Evolutionary conservation across 2,329 filamentous ascomycete species (phyloP).

Genomic region (Fusarium sp.): DNA sequence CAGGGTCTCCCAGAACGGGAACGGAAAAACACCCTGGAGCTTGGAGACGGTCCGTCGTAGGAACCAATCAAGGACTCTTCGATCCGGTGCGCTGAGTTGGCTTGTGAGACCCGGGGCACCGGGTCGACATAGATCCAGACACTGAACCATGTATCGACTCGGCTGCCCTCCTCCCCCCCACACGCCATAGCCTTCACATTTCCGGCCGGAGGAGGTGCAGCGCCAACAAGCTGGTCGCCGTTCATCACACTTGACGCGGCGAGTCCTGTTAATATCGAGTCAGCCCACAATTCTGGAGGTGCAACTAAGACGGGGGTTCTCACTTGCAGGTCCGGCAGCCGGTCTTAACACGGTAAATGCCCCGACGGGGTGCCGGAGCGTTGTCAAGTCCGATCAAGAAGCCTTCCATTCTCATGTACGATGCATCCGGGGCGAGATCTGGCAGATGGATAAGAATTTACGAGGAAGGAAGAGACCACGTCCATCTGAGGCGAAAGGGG

Average conservation of each 20-base stretch:
- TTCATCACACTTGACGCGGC: slow-evolving; percentile 16
- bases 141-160: not conserved
- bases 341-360: slow-evolving; percentile 13
- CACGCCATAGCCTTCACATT: slow-evolving; percentile 7
- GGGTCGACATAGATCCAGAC: slow-evolving; percentile 2
- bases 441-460: not conserved
- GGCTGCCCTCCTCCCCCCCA: not conserved
- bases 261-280: slow-evolving; percentile 2
- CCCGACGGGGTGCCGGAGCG: slow-evolving; percentile 1
- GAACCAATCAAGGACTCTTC: slow-evolving; percentile 9
- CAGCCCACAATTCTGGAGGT: not conserved
- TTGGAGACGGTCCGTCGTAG: not conserved
- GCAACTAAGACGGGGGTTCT: not conserved
- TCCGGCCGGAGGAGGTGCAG: not conserved
- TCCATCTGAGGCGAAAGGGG: not conserved
- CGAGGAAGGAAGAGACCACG: not conserved
- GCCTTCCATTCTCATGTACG: not conserved
- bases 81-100: slow-evolving; percentile 4
- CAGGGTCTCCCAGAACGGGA: slow-evolving; percentile 16
- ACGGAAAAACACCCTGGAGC: slow-evolving; percentile 15
- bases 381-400: slow-evolving; percentile 1
- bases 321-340: slow-evolving; percentile 16
- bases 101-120: not conserved
- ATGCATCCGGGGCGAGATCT: not conserved
- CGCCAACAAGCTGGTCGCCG: slow-evolving; percentile 4